Evolutionary conservation across 108 stramenopile genomes (phyloP).

Genomic region (Mediolabrus comicus): DNA sequence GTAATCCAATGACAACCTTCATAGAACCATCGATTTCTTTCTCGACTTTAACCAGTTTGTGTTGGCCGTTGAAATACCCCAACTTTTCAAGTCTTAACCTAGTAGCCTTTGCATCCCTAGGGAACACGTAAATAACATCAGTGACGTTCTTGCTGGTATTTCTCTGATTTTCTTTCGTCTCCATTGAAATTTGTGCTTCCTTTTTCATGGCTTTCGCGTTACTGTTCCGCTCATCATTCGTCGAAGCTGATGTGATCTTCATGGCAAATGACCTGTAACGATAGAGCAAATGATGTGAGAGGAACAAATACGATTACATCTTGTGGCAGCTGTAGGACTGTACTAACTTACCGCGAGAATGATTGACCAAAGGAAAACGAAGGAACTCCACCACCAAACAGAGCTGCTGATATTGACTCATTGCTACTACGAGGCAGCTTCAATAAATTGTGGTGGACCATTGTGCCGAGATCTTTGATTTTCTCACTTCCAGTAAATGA

Average conservation of each 20-base stretch:
- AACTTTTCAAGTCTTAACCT: constrained; percentile 49
- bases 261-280: background rate
- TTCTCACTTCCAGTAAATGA: background rate
- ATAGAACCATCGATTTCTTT: background rate
- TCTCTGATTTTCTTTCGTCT: background rate
- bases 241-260: background rate
- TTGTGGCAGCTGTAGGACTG: too few relatives aligned
- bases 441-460: constrained; percentile 60
- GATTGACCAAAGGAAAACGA: constrained; percentile 79
- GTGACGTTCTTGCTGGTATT: constrained; percentile 12
- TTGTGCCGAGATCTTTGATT: constrained; percentile 52
- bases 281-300: background rate
- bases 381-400: constrained; percentile 74
- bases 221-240: background rate
- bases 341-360: constrained; percentile 56
- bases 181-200: background rate
- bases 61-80: constrained; percentile 60
- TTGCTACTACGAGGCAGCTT: constrained; percentile 15
- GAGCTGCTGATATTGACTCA: constrained; percentile 17
- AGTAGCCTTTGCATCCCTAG: constrained; percentile 56
- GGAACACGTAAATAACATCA: constrained; percentile 63
- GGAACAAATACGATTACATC: background rate
- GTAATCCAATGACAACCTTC: background rate
- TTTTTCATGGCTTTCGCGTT: background rate
- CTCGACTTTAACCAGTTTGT: constrained; percentile 61